Conservation (phyloP, 2,329 filamentous ascomycete genomes). For the Cercospora zeina region DNA sequence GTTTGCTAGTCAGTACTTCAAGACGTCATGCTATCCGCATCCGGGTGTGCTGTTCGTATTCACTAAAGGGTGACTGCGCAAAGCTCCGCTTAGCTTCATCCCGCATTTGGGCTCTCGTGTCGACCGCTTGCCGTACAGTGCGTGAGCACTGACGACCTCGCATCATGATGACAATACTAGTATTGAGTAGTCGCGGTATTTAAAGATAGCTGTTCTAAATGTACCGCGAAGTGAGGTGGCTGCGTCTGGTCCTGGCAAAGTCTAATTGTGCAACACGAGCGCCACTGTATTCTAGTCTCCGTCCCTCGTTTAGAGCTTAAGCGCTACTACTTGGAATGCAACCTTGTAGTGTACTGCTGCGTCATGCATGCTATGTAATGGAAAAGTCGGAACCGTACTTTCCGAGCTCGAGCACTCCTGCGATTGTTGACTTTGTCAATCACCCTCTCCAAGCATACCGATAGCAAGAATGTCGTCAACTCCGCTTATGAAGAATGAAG, state of each 20-base stretch:
- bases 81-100: not conserved
- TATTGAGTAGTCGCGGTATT: not conserved
- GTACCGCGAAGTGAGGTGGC: not conserved
- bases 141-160: not conserved
- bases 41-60: not conserved
- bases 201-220: not conserved
- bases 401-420: not conserved
- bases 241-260: constrained; percentile 6
- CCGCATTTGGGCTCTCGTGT: not conserved
- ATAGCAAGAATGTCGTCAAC: constrained; percentile 16
- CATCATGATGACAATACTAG: not conserved
- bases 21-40: constrained; percentile 14
- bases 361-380: not conserved
- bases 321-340: not conserved
- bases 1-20: not conserved
- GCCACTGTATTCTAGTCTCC: constrained; percentile 10
- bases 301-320: constrained; percentile 12
- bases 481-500: constrained; percentile 21
- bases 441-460: not conserved
- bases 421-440: not conserved
- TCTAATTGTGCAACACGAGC: not conserved
- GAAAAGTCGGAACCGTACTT: not conserved
- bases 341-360: not conserved
- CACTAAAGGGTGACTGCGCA: not conserved
- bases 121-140: not conserved